phyloP scores from a whole-genome alignment of 352 stramenopile species.

The Aphanomyces invadans region DNA sequence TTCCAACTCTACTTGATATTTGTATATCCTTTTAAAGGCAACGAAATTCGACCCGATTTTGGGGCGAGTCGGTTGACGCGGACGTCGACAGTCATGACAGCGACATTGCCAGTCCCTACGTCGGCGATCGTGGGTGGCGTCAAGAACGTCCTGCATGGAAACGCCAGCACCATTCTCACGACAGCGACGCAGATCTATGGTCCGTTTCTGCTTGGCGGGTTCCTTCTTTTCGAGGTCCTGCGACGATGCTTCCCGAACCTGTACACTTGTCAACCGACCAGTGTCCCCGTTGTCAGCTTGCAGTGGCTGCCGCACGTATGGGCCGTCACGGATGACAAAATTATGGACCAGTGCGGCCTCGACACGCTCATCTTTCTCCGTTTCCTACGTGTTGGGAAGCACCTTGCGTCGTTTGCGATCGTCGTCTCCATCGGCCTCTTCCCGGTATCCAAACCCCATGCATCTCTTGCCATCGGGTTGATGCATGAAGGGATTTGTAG shows the following conservation, averaged over 20 bases:
- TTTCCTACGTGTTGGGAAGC: constrained; percentile 62
- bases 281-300: constrained; percentile 33
- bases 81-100: neutral
- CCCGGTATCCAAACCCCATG: constrained; percentile 30
- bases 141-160: neutral
- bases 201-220: constrained; percentile 44
- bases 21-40: neutral
- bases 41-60: neutral
- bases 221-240: constrained; percentile 54
- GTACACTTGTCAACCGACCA: constrained; percentile 44
- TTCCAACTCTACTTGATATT: neutral
- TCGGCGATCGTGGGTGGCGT: neutral
- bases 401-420: constrained; percentile 49
- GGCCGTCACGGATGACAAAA: constrained; percentile 41
- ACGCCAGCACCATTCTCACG: constrained; percentile 3
- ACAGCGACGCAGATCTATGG: constrained; percentile 37
- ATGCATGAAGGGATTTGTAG: too few relatives aligned
- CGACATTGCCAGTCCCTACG: neutral
- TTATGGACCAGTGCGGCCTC: constrained; percentile 54
- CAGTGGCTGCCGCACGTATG: constrained; percentile 61
- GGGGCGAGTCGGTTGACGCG: neutral
- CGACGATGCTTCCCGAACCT: constrained; percentile 37
- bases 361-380: constrained; percentile 68
- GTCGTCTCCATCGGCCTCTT: constrained; percentile 55
- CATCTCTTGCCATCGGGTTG: too few relatives aligned